Percentiles rank a stretch among this genome's conserved stretches.
Conservation (phyloP, 2,329 filamentous ascomycete genomes). For the Acrocalymma vagum region DNA sequence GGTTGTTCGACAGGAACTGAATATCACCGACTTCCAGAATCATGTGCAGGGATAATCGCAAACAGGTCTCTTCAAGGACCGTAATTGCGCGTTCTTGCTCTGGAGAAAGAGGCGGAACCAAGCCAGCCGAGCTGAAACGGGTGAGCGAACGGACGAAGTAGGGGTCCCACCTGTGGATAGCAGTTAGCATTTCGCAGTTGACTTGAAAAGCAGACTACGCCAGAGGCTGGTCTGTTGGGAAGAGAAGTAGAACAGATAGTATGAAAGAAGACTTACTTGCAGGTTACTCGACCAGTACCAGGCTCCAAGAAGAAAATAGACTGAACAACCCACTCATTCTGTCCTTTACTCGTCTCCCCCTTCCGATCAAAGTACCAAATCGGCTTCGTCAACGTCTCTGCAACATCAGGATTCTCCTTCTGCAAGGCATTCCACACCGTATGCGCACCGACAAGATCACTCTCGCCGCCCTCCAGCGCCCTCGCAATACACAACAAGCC, state of each 20-base stretch:
- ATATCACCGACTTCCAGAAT: slow-evolving; percentile 86
- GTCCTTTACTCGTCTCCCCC: slow-evolving; percentile 77
- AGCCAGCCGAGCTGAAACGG: slow-evolving; percentile 75
- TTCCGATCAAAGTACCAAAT: slow-evolving; percentile 95
- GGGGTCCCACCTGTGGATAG: slow-evolving; percentile 72
- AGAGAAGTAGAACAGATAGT: too few relatives aligned
- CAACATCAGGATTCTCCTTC: slow-evolving; percentile 77
- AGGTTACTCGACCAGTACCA: slow-evolving; percentile 74
- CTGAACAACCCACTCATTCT: slow-evolving; percentile 77
- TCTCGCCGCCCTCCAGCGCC: slow-evolving; percentile 82
- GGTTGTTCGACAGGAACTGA: slow-evolving; percentile 83
- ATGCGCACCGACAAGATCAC: slow-evolving; percentile 80
- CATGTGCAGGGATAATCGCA: slow-evolving; percentile 81
- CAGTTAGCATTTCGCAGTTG: slow-evolving; percentile 16
- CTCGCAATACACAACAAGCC: slow-evolving; percentile 83
- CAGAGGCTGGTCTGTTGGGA: too few relatives aligned
- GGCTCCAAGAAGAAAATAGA: slow-evolving; percentile 81
- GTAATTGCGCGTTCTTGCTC: slow-evolving; percentile 74
- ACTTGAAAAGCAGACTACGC: background rate
- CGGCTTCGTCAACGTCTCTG: slow-evolving; percentile 76
- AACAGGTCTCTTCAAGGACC: slow-evolving; percentile 79
- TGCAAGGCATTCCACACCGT: slow-evolving; percentile 84
- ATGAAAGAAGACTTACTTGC: slow-evolving; percentile 65
- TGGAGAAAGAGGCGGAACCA: slow-evolving; percentile 75
- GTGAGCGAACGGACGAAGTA: slow-evolving; percentile 82